A percentile compares a stretch with the other conserved stretches of the same genome.
Conservation (phyloP, 768 basidiomycete genomes). For the Coprinopsis strossmayeri region DNA sequence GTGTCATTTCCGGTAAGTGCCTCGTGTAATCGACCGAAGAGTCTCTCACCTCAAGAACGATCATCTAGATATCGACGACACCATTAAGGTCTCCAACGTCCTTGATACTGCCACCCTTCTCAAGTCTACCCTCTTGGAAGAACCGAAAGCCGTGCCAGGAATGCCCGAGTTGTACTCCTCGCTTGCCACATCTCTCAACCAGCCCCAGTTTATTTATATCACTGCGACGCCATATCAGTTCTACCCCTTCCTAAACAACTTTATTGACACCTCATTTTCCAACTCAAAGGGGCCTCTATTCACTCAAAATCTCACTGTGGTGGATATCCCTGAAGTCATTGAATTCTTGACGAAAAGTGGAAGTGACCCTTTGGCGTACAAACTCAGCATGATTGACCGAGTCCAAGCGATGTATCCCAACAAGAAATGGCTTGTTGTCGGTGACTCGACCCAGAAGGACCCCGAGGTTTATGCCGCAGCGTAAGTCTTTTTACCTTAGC, state of each 20-base stretch:
- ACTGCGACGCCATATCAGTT: conserved; percentile 40
- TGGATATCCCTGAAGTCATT: conserved; percentile 22
- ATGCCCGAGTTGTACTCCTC: conserved; percentile 39
- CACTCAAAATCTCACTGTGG: conserved; percentile 30
- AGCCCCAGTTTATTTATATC: conserved; percentile 36
- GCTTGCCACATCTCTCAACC: conserved; percentile 26
- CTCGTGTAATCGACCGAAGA: conserved; percentile 8
- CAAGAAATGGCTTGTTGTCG: conserved; percentile 35
- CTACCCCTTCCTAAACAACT: conserved; percentile 36
- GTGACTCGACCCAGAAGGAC: conserved; percentile 40
- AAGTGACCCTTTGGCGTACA: conserved; percentile 26
- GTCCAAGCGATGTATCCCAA: conserved; percentile 35
- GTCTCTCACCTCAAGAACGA: background rate
- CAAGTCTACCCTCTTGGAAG: conserved; percentile 33
- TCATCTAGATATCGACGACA: conserved; percentile 35
- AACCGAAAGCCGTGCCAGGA: conserved; percentile 33
- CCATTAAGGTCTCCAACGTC: conserved; percentile 34
- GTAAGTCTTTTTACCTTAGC: conserved; percentile 20
- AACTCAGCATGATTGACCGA: conserved; percentile 29
- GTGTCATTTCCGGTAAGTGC: conserved; percentile 41
- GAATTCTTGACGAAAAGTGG: conserved; percentile 21
- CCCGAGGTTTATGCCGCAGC: conserved; percentile 38
- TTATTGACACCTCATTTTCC: conserved; percentile 29
- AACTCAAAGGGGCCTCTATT: conserved; percentile 32
- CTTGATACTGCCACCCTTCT: conserved; percentile 27